Base-by-base conservation (phyloP, 129 eudicot species). In the Centaurea solstitialis region DNA sequence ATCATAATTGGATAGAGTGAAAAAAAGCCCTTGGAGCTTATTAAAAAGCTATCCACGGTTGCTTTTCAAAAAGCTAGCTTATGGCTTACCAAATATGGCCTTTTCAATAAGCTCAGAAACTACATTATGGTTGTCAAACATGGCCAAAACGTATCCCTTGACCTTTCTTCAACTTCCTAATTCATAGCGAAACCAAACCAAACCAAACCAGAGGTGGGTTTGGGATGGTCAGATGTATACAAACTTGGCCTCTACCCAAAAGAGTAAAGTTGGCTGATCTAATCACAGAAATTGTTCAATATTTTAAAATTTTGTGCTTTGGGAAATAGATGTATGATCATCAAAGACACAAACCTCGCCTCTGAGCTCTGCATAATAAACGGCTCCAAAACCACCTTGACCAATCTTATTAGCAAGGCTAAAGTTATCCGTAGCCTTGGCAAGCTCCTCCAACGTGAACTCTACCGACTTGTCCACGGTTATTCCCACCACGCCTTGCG, bases 361-460 rank as follows among this genome's bases (percentile, higher is more conserved):
- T 83, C 95, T 87, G 45, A 93, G 86, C 80, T 89, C 95, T 57
- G 84, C 97, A 78, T 86, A 93, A 83, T 83, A 93, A 65, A 93
- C 98, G n/a, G 79, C 77, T 73, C 96, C 98, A 91, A 93, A 93
- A 72, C 94, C 96, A 43, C 98, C 98, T 87, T 93, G 96, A 66
- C 96, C 98, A 45, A 91, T 93, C 76, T 91, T 91, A 68, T 91
- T 79, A 61, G 87, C 72, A 15, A 87, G 24, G 85, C 87, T 85
- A 82, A 96, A 96, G 68, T 93, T 84, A 72, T 83, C 72, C 0
- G 98, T 93, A 40, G 99, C 98, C 68, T 68, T 38, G 10, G 97
- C 90, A 18, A 96, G 92, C 87, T 96, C 98, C 78, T 91, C 93
- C 47, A 87, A 91, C 0, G 93, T 77, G 86, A 91, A 93, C 86